Evolutionary conservation across 2,329 filamentous ascomycete species (phyloP).

Genomic region (Penicillium sp.): DNA sequence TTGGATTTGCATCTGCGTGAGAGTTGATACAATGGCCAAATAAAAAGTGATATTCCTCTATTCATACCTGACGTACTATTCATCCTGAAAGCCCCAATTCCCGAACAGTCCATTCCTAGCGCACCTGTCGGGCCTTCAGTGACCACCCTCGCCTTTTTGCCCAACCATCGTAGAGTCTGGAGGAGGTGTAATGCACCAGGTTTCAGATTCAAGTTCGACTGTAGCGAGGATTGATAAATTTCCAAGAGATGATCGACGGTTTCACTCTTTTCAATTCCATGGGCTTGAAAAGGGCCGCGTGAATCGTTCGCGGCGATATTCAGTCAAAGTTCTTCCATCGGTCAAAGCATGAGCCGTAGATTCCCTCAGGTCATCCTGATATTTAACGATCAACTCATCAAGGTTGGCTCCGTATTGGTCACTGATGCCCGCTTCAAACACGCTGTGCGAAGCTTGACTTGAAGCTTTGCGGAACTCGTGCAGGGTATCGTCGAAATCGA

Average conservation of each 20-base stretch:
- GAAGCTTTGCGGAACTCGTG: no score
- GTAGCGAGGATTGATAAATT: constrained; percentile 15
- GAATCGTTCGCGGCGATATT: constrained; percentile 48
- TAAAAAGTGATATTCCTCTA: constrained; percentile 22
- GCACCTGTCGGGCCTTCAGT: constrained; percentile 53
- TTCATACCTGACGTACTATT: constrained; percentile 1
- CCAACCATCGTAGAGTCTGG: constrained; percentile 31
- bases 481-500: no score
- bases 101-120: constrained; percentile 46
- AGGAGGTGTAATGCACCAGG: constrained; percentile 41
- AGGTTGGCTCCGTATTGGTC: no score
- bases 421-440: no score
- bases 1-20: constrained; percentile 21
- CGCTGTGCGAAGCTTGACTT: no score
- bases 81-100: constrained; percentile 29
- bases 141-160: constrained; percentile 47
- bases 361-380: no score
- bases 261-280: constrained; percentile 8
- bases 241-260: constrained; percentile 12
- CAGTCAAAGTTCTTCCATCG: constrained; percentile 47
- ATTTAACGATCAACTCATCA: no score
- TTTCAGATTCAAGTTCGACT: constrained; percentile 36
- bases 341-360: constrained; percentile 46
- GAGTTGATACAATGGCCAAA: constrained; percentile 19
- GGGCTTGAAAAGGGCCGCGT: constrained; percentile 29